Evolutionary conservation across 768 basidiomycete genomes (phyloP).

Genomic region (Tulasnella sp.): DNA sequence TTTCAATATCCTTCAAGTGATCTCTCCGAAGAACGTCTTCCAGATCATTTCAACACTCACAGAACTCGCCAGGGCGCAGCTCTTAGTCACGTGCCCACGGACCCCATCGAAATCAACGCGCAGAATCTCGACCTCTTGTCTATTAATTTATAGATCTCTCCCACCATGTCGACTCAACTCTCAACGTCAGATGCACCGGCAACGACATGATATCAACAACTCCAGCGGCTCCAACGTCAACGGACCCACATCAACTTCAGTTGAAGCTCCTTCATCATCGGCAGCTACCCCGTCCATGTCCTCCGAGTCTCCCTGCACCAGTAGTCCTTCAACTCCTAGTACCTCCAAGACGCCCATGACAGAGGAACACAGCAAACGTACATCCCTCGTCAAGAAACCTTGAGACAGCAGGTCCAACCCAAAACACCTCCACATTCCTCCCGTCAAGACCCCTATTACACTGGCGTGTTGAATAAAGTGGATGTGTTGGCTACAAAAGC

Average conservation of each 20-base stretch:
- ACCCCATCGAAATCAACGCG: no score
- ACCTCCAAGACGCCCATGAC: not conserved
- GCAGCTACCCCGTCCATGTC: not conserved
- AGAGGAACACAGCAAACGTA: not conserved
- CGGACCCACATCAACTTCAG: not conserved
- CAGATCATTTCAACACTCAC: no score
- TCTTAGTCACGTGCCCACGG: no score
- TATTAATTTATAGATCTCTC: not conserved
- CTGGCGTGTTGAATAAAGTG: not conserved
- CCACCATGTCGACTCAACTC: not conserved
- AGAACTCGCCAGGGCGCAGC: no score
- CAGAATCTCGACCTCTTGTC: no score
- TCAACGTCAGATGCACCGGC: not conserved
- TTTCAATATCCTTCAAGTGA: no score
- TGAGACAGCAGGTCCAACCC: not conserved
- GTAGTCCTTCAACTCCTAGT: not conserved
- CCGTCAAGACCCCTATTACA: not conserved
- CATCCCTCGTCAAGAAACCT: not conserved
- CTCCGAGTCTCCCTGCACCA: not conserved
- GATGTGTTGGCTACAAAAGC: not conserved
- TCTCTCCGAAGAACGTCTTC: no score
- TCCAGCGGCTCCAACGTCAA: not conserved
- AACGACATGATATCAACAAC: not conserved
- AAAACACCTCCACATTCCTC: not conserved
- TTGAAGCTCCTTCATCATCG: not conserved